Percentiles rank a stretch among this genome's conserved stretches.
Conservation (phyloP, 2,329 filamentous ascomycete species). For the Alternaria gansuensis region DNA sequence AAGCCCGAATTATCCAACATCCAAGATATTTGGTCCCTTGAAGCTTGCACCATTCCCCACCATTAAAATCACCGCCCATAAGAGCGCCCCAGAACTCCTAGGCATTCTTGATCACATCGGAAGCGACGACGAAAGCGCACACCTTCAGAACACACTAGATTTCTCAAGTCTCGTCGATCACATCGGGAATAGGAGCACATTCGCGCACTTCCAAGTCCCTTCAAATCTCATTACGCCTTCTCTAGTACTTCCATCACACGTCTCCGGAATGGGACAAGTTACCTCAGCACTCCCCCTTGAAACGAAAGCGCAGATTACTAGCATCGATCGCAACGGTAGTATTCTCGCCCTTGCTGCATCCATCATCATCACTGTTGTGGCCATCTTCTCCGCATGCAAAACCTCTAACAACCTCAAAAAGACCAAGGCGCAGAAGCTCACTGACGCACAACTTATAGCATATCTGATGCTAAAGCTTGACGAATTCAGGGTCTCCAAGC, state of each 20-base stretch:
- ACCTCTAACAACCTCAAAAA: neutral
- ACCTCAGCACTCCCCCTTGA: neutral
- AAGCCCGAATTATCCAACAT: neutral
- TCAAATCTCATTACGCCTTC: neutral
- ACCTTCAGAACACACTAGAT: neutral
- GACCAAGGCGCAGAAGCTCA: neutral
- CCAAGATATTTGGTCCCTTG: neutral
- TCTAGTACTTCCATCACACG: neutral
- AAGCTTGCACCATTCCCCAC: neutral
- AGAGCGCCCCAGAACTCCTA: neutral
- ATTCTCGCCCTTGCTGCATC: neutral
- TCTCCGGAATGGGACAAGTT: neutral
- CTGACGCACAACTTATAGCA: neutral
- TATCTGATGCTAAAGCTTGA: neutral
- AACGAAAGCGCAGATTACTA: neutral
- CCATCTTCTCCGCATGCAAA: neutral
- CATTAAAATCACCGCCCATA: neutral
- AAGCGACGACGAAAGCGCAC: neutral
- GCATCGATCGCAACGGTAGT: too few species aligned
- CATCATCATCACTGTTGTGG: neutral
- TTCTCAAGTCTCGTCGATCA: neutral
- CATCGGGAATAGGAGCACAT: neutral
- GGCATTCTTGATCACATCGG: neutral
- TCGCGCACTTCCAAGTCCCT: neutral
- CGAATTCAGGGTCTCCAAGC: neutral